Evolutionary conservation across 768 basidiomycete species (phyloP), one percentile per base, ranked within the genome.

Genomic region (Boletus rubropictus): DNA sequence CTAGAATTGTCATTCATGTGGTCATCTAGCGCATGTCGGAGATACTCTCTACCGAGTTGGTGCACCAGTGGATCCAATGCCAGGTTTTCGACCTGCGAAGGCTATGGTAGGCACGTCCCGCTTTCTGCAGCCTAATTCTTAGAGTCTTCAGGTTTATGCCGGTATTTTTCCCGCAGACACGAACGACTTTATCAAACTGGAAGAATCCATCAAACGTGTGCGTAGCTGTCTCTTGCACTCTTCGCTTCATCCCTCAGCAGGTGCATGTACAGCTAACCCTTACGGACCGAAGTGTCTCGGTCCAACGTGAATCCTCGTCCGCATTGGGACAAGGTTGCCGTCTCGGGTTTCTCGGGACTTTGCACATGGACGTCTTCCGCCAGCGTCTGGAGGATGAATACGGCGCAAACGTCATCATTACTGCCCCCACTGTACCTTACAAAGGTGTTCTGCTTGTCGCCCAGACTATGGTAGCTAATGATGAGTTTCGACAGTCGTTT

Each of bases 371-470:
- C 57, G 88, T 94, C 32, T 91, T 92, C 67, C 84, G 93, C 18
- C 96, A 99, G 63, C 80, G 96, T 12, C 72, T 99, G 4, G 96
- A 98, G 66, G 96, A 99, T 57, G 96, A 99, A 64, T 92, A 96
- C 56, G 84, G 91, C 48, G 89, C 93, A 27, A 92, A 87, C 59
- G 83, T 98, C 48, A 92, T 98, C 56, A 80, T 98, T 46, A 99
- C 96, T 10, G 87, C 93, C 3, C 96, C 96, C 1, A 93, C 93
- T 3, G 95, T 98, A 17, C 93, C 95, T 22, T 93, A 92, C 66
- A 87, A 90, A 73, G 68, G 93, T 89, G 22, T 35, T 27, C 18
- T 34, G 20, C 34, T 9, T 6, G 7, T 33, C 29, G 2, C 9
- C 12, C 34, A 5, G 21, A 28, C 21, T 12, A 31, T 33, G 11